Conservation (phyloP, 148 eudicot genomes). For the Suaeda aralocaspica region DNA sequence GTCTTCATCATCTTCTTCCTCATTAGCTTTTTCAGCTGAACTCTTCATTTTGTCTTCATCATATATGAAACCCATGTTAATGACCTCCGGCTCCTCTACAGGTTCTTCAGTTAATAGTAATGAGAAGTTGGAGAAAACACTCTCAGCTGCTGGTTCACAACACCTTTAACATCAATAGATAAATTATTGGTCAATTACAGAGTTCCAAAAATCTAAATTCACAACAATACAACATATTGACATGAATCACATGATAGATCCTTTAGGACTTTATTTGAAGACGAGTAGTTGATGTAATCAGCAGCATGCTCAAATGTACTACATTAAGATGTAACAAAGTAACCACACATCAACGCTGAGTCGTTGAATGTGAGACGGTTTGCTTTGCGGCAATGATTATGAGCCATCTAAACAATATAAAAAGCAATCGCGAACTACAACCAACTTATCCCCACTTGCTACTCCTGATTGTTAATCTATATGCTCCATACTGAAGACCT, state of each 20-base stretch:
- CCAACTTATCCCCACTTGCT: background rate
- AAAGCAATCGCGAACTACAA: background rate
- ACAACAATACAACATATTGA: no score
- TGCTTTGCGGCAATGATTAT: background rate
- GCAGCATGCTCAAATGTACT: slow-evolving; percentile 6
- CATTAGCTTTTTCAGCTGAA: slow-evolving; percentile 20
- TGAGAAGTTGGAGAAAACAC: slow-evolving; percentile 65
- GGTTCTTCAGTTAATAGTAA: slow-evolving; percentile 75
- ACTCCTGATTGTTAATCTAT: background rate
- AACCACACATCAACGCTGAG: no score
- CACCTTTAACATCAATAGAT: slow-evolving; percentile 46
- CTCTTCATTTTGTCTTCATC: slow-evolving; percentile 39
- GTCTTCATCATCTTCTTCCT: slow-evolving; percentile 47
- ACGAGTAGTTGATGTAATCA: background rate
- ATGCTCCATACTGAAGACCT: background rate
- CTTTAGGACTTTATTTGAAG: background rate
- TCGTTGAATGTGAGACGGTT: no score
- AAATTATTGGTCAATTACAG: background rate
- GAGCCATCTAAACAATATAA: background rate
- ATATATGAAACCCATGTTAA: slow-evolving; percentile 54
- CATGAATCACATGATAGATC: background rate
- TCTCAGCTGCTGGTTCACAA: slow-evolving; percentile 63
- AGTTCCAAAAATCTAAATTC: background rate
- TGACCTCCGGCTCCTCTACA: slow-evolving; percentile 55
- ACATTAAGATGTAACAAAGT: background rate